Percentiles rank a stretch among this genome's conserved stretches.
Evolutionary conservation across 805 yeast genomes (phyloP).

Genomic region (Myxozyma udenii): DNA sequence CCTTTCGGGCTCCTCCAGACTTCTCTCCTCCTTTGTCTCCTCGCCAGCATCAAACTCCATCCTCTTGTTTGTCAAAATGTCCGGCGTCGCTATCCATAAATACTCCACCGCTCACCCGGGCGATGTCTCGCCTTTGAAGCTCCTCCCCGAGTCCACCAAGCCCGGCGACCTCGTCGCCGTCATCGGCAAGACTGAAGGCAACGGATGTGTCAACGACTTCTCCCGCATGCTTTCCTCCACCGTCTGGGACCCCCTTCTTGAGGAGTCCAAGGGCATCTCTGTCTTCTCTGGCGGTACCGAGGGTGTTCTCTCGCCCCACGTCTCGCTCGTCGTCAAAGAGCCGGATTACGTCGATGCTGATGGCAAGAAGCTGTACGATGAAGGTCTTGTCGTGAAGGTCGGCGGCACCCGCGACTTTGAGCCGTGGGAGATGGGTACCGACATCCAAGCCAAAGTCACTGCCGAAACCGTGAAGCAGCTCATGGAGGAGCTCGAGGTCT

Average conservation of each 20-base stretch:
- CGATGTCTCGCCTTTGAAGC: conserved; percentile 19
- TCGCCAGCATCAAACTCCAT: no score
- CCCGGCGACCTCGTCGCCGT: conserved; percentile 25
- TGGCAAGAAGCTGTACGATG: conserved; percentile 19
- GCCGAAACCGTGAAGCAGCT: conserved; percentile 21
- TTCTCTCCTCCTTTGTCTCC: no score
- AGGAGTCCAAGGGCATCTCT: conserved; percentile 21
- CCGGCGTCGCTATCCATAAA: conserved; percentile 26
- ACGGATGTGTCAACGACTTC: conserved; percentile 30
- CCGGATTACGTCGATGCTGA: conserved; percentile 15
- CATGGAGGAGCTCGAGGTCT: conserved; percentile 24
- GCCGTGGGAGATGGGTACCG: conserved; percentile 31
- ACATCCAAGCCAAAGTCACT: conserved; percentile 21
- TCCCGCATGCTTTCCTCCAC: conserved; percentile 29
- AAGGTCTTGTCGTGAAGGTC: conserved; percentile 28
- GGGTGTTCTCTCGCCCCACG: conserved; percentile 29
- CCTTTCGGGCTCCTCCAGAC: no score
- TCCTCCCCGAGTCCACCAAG: conserved; percentile 15
- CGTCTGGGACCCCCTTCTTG: conserved; percentile 29
- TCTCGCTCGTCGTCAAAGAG: conserved; percentile 24
- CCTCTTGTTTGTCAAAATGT: no score
- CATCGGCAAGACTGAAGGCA: conserved; percentile 29
- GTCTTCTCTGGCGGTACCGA: conserved; percentile 31
- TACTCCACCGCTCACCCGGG: conserved; percentile 28
- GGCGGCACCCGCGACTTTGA: conserved; percentile 29